Base-by-base conservation (phyloP, 129 eudicot species). In the Cynara cardunculus region DNA sequence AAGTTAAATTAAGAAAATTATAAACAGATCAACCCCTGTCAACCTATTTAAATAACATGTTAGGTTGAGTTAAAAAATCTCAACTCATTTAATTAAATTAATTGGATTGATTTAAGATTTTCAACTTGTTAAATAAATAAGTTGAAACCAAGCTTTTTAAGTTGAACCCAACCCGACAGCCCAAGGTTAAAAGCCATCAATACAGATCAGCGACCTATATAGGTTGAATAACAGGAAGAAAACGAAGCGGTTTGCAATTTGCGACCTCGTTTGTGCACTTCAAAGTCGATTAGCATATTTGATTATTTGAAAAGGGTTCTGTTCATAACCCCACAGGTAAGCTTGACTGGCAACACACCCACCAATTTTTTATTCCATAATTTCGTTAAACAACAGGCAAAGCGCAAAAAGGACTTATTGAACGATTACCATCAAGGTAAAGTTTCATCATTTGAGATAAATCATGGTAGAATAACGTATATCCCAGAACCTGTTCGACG, bases 401-500 rank as follows among this genome's bases (percentile, higher is more conserved):
- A 64, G 13, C 69, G 8, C 16, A 64, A 21, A 64, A 64, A n/a
- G n/a, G 14, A 64, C 2, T 64, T 13, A 22, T 24, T 22, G 28
- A 64, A 64, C 26, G 27, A 64, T 64, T 64, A 22, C 4, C 4
- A 62, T 62, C 5, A 64, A 7, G 16, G 69, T 64, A 24, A 64
- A 64, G 69, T 64, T 64, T 9, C 28, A 22, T 22, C 1, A 22
- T 8, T 2, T 21, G 13, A 64, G 69, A 22, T 3, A 8, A 64
- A 64, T 64, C 13, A 4, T 64, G 12, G 25, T 21, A 22, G 69
- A 19, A 62, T 12, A 62, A 24, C 37, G 16, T 25, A 65, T 65
- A 3, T 5, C 70, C 75, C 39, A 18, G 5, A 81, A 81, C 74
- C 80, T 67, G 80, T 82, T 82, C 44, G 85, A 65, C 39, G 28